Evolutionary conservation across 208 protist genomes (phyloP).

Genomic region (Strigomonas galati): DNA sequence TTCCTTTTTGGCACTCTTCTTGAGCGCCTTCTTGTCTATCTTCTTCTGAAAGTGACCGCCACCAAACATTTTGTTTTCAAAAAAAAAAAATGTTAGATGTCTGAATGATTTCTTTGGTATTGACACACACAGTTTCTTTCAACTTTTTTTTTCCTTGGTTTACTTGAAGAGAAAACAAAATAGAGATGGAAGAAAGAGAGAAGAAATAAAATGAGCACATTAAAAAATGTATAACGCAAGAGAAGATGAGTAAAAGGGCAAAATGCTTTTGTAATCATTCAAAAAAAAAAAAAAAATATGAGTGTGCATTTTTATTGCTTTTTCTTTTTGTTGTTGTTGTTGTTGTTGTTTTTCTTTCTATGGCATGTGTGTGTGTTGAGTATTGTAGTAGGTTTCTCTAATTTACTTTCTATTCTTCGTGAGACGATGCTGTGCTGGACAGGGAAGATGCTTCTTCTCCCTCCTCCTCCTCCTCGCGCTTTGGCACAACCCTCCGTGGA

Average conservation of each 20-base stretch:
- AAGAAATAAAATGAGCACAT: neutral
- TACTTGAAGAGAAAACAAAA: neutral
- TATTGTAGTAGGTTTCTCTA: too few species aligned
- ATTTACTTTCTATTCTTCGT: conserved; percentile 1
- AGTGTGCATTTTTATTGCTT: neutral
- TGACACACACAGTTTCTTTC: too few species aligned
- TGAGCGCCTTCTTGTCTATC: conserved; percentile 55
- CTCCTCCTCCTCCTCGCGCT: neutral
- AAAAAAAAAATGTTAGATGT: neutral
- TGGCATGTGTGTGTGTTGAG: too few species aligned
- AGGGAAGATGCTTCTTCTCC: neutral
- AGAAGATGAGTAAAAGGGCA: neutral
- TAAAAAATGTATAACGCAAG: neutral
- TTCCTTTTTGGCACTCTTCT: conserved; percentile 51
- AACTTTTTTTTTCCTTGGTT: too few species aligned
- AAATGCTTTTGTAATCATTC: too few species aligned
- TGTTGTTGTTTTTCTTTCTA: conserved; percentile 4
- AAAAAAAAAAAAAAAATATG: conserved; percentile 1
- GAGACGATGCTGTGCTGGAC: neutral
- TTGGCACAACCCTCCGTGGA: neutral
- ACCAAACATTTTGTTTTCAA: conserved; percentile 51
- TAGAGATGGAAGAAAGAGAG: conserved; percentile 5
- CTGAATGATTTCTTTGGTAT: too few species aligned
- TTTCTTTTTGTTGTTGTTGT: neutral
- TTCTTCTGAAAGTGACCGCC: conserved; percentile 67